phyloP scores from a whole-genome alignment of 352 stramenopile species.

The Phytopythium vexans region DNA sequence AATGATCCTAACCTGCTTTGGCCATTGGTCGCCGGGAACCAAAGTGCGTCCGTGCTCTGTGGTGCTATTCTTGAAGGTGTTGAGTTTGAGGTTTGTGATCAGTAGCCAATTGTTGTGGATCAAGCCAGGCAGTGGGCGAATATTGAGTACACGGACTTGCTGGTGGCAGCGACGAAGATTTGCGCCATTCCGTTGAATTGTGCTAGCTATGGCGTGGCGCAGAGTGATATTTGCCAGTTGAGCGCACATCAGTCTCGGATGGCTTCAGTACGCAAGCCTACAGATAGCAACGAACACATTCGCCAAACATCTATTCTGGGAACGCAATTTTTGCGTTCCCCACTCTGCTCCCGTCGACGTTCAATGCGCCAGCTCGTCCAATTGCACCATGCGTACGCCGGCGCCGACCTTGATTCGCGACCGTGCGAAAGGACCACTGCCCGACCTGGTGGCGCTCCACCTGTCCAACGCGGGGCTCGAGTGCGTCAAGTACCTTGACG shows the following conservation, averaged over 20 bases:
- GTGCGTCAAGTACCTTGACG: conserved; percentile 43
- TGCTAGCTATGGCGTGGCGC: neutral
- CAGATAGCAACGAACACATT: neutral
- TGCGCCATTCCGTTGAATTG: too few relatives aligned
- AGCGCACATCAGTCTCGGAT: neutral
- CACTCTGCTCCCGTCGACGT: neutral
- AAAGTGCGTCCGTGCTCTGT: too few relatives aligned
- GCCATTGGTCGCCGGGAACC: too few relatives aligned
- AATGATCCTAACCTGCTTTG: too few relatives aligned
- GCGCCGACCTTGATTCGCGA: conserved; percentile 42
- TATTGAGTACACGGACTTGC: too few relatives aligned
- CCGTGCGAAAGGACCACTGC: conserved; percentile 47
- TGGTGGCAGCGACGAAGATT: too few relatives aligned
- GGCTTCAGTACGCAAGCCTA: neutral
- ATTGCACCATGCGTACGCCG: conserved; percentile 32
- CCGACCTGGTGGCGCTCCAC: conserved; percentile 43
- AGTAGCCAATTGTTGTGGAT: too few relatives aligned
- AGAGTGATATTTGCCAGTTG: conserved; percentile 1
- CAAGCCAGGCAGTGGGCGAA: too few relatives aligned
- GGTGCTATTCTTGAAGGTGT: too few relatives aligned
- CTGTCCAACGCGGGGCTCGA: conserved; percentile 50
- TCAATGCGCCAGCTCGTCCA: neutral
- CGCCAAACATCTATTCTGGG: too few relatives aligned
- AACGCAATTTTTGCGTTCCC: too few relatives aligned
- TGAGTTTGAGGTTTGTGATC: too few relatives aligned